Evolutionary conservation across 1,284 basidiomycete genomes (phyloP).

Genomic region (Papiliotrema fonsecae): DNA sequence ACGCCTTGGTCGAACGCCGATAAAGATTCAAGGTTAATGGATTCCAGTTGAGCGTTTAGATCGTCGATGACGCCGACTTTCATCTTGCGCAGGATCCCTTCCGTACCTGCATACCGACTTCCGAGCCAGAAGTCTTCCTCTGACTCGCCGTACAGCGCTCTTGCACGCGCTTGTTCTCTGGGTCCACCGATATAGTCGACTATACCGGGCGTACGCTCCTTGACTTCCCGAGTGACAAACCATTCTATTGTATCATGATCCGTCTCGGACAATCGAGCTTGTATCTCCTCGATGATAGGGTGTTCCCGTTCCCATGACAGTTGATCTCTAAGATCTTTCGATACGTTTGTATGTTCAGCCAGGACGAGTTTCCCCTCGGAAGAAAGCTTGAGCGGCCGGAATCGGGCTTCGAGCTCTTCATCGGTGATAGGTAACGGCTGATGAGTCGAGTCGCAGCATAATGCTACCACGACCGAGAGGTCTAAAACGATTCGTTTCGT

Average conservation of each 20-base stretch:
- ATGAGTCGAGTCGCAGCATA: conserved; percentile 77
- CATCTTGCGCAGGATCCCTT: conserved; percentile 21
- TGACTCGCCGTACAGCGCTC: conserved; percentile 23
- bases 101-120: conserved; percentile 31
- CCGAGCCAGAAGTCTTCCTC: conserved; percentile 29
- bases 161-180: conserved; percentile 25
- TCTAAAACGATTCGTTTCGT: conserved; percentile 67
- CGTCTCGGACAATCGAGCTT: conserved; percentile 16
- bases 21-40: neutral
- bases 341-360: conserved; percentile 24
- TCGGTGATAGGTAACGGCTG: conserved; percentile 57
- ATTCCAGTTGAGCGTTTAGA: neutral
- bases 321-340: conserved; percentile 39
- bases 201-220: conserved; percentile 29
- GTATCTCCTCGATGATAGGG: conserved; percentile 36
- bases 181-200: conserved; percentile 39
- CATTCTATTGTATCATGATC: conserved; percentile 16
- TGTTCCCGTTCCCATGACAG: conserved; percentile 34
- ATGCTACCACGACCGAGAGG: conserved; percentile 72
- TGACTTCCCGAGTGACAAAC: conserved; percentile 41
- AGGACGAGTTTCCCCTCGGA: conserved; percentile 7
- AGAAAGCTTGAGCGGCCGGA: conserved; percentile 37
- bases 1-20: conserved; percentile 14
- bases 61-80: conserved; percentile 21
- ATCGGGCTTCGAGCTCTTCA: conserved; percentile 57